Evolutionary conservation across 2,329 filamentous ascomycete species (phyloP).

Genomic region (Dactylellina sp.): DNA sequence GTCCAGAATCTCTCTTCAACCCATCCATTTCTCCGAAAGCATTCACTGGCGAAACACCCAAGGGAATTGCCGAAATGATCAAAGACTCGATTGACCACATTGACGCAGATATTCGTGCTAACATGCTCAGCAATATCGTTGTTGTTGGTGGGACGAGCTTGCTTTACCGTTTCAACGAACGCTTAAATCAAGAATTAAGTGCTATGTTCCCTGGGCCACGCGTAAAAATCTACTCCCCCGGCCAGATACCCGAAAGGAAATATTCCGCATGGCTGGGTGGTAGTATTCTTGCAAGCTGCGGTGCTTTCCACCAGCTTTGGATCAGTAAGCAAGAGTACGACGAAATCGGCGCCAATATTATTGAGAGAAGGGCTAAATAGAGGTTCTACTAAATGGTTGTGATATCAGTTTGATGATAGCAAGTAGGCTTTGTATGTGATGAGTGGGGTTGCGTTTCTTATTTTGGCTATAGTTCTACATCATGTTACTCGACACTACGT

Average conservation of each 20-base stretch:
- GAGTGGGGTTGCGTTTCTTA: constrained; percentile 5
- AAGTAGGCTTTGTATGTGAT: no score
- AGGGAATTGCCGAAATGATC: constrained; percentile 68
- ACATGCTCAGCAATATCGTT: constrained; percentile 88
- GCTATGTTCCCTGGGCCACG: constrained; percentile 84
- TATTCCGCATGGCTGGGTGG: constrained; percentile 97
- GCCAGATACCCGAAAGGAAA: constrained; percentile 85
- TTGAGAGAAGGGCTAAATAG: constrained; percentile 53
- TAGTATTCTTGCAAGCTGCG: constrained; percentile 92
- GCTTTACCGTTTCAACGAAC: constrained; percentile 90
- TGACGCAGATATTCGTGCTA: constrained; percentile 87
- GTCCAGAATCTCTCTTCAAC: constrained; percentile 91
- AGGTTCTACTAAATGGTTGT: not conserved
- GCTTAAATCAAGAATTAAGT: constrained; percentile 85
- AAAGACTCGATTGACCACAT: constrained; percentile 80
- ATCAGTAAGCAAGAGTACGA: constrained; percentile 97
- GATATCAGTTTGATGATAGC: not conserved
- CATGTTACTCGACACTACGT: constrained; percentile 26
- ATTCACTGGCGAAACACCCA: constrained; percentile 37
- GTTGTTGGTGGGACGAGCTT: constrained; percentile 89
- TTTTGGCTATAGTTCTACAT: constrained; percentile 17
- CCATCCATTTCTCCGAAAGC: constrained; percentile 67
- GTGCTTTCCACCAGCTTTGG: constrained; percentile 99
- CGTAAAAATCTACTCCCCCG: constrained; percentile 88
- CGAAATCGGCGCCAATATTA: constrained; percentile 80